These are phyloP conservation scores for Pilasporangium apinafurcum DNA, from an alignment of 352 stramenopile species.

Conservation along the genomic window DNA sequence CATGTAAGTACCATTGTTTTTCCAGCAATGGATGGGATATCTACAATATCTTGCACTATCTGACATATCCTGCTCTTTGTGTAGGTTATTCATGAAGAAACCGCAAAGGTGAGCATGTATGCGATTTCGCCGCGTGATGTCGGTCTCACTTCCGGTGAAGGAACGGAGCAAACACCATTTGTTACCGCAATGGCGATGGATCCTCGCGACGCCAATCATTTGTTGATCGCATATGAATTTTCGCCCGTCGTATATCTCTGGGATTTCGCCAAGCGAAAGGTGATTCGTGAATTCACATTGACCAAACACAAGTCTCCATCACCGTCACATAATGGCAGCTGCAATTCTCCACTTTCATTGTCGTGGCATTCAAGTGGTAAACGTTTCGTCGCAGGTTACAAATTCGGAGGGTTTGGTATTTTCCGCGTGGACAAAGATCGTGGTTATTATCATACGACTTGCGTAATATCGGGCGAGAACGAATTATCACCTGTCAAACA, in stretches of 20 bases:
- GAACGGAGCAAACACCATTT: slow-evolving; percentile 13
- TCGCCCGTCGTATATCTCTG: slow-evolving; percentile 43
- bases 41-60: not conserved
- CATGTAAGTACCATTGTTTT: slow-evolving; percentile 17
- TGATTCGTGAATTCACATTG: slow-evolving; percentile 32
- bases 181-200: slow-evolving; percentile 50
- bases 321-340: slow-evolving; percentile 2
- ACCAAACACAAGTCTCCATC: slow-evolving; percentile 10
- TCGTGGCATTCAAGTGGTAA: slow-evolving; percentile 79
- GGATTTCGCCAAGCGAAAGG: slow-evolving; percentile 64
- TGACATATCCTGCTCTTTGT: not conserved
- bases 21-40: not conserved
- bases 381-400: slow-evolving; percentile 64
- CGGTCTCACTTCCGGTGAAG: slow-evolving; percentile 14
- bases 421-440: slow-evolving; percentile 53
- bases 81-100: slow-evolving; percentile 74
- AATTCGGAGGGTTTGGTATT: slow-evolving; percentile 48
- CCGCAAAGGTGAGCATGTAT: slow-evolving; percentile 60
- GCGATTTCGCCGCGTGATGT: slow-evolving; percentile 45
- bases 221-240: slow-evolving; percentile 59
- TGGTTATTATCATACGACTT: slow-evolving; percentile 25
- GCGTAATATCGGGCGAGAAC: slow-evolving; percentile 1
- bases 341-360: slow-evolving; percentile 48
- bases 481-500: slow-evolving; percentile 19
- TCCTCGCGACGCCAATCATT: slow-evolving; percentile 50